Evolutionary conservation across 768 basidiomycete genomes (phyloP), one percentile per base, ranked within the genome.

Genomic region (Astraeus odoratus): DNA sequence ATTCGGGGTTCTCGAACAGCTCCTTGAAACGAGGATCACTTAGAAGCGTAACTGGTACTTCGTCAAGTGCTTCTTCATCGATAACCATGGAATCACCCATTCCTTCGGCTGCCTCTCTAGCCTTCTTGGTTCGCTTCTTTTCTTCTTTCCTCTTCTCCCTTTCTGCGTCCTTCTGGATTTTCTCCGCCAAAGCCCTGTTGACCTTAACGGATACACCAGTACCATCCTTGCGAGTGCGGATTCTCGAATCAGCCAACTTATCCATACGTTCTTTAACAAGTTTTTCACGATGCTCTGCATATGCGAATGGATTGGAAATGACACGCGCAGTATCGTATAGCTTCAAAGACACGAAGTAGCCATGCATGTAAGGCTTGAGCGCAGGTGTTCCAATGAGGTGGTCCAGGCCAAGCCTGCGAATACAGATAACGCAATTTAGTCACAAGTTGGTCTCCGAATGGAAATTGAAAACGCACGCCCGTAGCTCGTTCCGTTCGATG

Each of bases 301-400:
- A 97, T 8, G 85, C 91, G 61, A 91, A 94, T 2, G 96, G 96
- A 69, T 98, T 97, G 46, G 92, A 85, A 53, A 98, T 93, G 51
- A 95, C 77, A 25, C 94, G 83, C 2, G 96, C 96, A 41, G 94
- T 86, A 55, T 94, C 90, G 70, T 98, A 98, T 5, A 98, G 78
- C 57, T 92, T 90, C 67, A 98, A 81, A 4, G 93, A 89, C 51
- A 97, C 67, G 71, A 99, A 98, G 78, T 94, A 98, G 34, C 96
- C 96, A 65, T 99, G 96, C 95, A 99, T 97, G 68, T 98, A 99
- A 4, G 96, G 96, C 65, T 95, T 95, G 73, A 98, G 87, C 15
- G 87, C 81, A 18, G 92, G 83, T 5, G 94, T 95, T 41, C 96
- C 96, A 52, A 96, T 70, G 55, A 99, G 88, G 61, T 95, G 91